Conservation (phyloP, 129 eudicot species). For the Mikania micrantha region DNA sequence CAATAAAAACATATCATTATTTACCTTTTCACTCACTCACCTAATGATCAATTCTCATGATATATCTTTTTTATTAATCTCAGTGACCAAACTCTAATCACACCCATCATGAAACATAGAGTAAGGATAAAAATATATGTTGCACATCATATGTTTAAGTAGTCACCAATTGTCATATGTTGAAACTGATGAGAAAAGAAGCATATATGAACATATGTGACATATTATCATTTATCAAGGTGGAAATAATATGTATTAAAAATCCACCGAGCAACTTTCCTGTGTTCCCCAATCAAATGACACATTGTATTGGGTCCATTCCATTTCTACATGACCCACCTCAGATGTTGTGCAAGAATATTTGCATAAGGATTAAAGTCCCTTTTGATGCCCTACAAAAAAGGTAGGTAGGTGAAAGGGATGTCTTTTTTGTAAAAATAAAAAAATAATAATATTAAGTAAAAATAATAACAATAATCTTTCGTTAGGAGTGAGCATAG, state of each 20-base stretch:
- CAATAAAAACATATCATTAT: too few relatives aligned
- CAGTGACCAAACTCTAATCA: too few relatives aligned
- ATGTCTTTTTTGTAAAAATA: conserved; percentile 28
- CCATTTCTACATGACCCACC: neutral
- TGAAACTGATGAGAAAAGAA: neutral
- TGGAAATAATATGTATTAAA: neutral
- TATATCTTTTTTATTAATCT: too few relatives aligned
- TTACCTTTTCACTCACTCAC: too few relatives aligned
- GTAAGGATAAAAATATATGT: too few relatives aligned
- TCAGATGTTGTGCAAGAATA: conserved; percentile 5
- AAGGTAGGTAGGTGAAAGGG: conserved; percentile 1
- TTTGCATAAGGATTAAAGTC: conserved; percentile 13
- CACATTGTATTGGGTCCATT: conserved; percentile 8
- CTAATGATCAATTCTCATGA: too few relatives aligned
- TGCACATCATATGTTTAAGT: neutral
- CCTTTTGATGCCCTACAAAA: conserved; percentile 15
- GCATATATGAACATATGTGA: neutral
- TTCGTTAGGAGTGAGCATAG: too few relatives aligned
- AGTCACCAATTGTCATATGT: neutral
- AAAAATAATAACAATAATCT: too few relatives aligned
- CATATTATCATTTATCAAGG: neutral
- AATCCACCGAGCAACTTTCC: neutral
- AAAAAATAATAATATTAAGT: too few relatives aligned
- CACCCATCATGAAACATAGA: too few relatives aligned
- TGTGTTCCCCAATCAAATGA: conserved; percentile 20